Base-by-base conservation (phyloP, 2,329 filamentous ascomycete genomes). In the Trichoderma koningiopsis region DNA sequence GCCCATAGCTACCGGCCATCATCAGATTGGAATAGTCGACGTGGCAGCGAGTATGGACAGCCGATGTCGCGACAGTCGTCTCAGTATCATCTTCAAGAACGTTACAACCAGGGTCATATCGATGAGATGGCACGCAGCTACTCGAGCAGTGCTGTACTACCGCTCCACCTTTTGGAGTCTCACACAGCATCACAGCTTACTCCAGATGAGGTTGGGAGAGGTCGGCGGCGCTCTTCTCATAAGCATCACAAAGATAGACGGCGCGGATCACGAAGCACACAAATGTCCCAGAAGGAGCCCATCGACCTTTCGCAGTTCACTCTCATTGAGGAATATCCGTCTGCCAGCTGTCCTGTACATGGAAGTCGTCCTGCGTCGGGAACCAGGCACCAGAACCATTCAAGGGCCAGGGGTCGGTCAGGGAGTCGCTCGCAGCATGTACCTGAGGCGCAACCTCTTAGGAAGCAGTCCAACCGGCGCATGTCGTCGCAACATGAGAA, bases 251-350 rank as follows among this genome's bases (percentile, higher is more conserved):
- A 37, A 8, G 64, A 70, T 24, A 56, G 47, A 33, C 69, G 63
- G 14, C 67, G 67, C 31, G 64, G 60, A 8, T 61, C 58, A 37
- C 59, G 68, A 29, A 70, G 68, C 31, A 68, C 68, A 5, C 67
- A 69, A 14, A 53, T 57, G 24, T 62, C 70, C 19, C 68, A 68
- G 2, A 59, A 55, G 14, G 69, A 71, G 22, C 55, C 67, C 11
- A 53, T 74, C n/a, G 72, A 74, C 58, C 70, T 74, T n/a, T 74
- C 73, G 4, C 73, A 73, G 35, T 74, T 73, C 31, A 40, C 56
- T 1, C 61, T 74, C 40, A 74, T 74, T 47, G 73, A 74, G 57
- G 73, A 74, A 22, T 73, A 72, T 37, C 71, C 71, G 24, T 74
- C 73, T 16, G 53, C 68, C 4, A 72, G 64, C 29, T 74, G 73